Evolutionary conservation across 345 rosid species (phyloP), one percentile per base, ranked within the genome.

Genomic region (Dipteronia dyeriana): DNA sequence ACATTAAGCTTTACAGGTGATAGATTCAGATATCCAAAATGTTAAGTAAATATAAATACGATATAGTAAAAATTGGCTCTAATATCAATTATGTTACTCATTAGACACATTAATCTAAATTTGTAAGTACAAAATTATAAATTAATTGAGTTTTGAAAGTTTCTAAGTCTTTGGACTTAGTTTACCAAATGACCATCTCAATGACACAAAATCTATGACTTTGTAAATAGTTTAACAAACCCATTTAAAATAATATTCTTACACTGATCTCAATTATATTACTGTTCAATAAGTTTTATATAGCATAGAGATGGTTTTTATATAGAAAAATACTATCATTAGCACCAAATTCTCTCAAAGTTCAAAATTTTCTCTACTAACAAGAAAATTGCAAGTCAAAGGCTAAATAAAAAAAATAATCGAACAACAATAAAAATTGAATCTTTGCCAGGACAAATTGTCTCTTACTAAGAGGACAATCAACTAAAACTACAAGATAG

Each of bases 401-500:
- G 3, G 34, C 34, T 2, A 56, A 56, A n/a, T 8, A n/a, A 26
- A 9, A 12, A 38, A 39, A 45, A 69, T 5, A 26, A 3, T 20
- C 39, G 1, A 9, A 43, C 13, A 1, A 59, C 13, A 59, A 20
- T 59, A 59, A 59, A 59, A 22, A 59, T n/a, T 59, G 13, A 1
- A 20, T 20, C 26, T 57, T 57, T 57, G 25, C 3, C 9, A 1
- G 67, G 25, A 23, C 26, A 57, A 73, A 11, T 0, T 73, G 76
- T 73, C 56, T 73, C 22, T 22, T 17, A 9, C 61, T 13, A 61
- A 73, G 76, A 8, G 22, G 76, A 61, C 76, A 73, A 23, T 54
- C 7, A 60, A 73, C 67, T 61, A 8, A 41, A 41, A 43, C 38
- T 4, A 34, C 4, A 0, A 34, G 38, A 34, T 56, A 73, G 25